Evolutionary conservation across 2,329 filamentous ascomycete genomes (phyloP), one percentile per base, ranked within the genome.

Genomic region (Drechmeria coniospora): DNA sequence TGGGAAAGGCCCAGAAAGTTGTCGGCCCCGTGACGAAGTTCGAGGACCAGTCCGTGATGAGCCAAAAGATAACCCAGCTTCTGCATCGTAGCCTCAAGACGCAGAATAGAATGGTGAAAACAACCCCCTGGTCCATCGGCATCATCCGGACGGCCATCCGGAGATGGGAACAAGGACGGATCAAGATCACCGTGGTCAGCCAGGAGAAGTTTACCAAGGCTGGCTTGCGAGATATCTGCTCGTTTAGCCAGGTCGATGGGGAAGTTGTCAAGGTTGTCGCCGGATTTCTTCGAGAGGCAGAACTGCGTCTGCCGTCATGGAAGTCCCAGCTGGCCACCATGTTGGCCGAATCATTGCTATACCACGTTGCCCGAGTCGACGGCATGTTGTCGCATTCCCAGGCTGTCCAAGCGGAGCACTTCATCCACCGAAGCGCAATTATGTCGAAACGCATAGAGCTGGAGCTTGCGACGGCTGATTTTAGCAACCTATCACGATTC

Each of bases 331-430:
- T 42, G n/a, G 34, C 35, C 4, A 33, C 30, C 10, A 32, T 45
- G 12, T 24, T 38, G 9, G 35, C 48, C 4, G 51, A 54, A 32
- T 44, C 43, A 4, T 38, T 53, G n/a, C 32, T 55, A 4, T 51
- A 53, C 31, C 50, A 54, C 28, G 42, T 43, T 5, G 42, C 48
- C 4, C 41, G 47, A 7, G 40, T 43, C 3, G 37, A 44, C 13
- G 34, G 50, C 14, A 32, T 38, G 4, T 34, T 50, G 7, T 35
- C 38, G 5, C 40, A 46, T 15, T 33, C 35, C 8, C 40, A 48
- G 11, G 49, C 50, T 3, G 39, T 47, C 5, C 40, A 46, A 11
- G 43, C 47, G 3, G 50, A 53, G 36, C 49, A 50, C 29, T 43
- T 53, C 25, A 34, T 51, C 9, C 37, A 41, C 21, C 38, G 38